Percentiles rank a stretch among this genome's conserved stretches.
Conservation (phyloP, 2,329 filamentous ascomycete genomes). For the Verticillium tricorpus region DNA sequence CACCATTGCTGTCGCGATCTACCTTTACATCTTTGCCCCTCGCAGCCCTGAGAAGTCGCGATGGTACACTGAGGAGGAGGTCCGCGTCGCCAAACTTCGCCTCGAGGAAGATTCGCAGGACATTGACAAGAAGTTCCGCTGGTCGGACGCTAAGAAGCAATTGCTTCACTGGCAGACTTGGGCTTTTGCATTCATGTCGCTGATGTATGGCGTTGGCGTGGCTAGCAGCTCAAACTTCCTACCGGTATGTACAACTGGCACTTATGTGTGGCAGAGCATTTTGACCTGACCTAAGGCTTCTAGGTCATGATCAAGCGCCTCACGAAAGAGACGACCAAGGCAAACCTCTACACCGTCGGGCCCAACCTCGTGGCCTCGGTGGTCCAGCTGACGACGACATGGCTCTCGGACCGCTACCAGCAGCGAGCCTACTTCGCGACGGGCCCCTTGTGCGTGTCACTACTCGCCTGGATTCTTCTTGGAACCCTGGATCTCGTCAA, state of each 20-base stretch:
- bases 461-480: conserved; percentile 16
- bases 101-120: conserved; percentile 18
- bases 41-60: conserved; percentile 15
- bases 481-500: conserved; percentile 37
- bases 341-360: conserved; percentile 20
- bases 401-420: conserved; percentile 35
- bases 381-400: conserved; percentile 12
- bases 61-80: conserved; percentile 19
- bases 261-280: too few relatives aligned
- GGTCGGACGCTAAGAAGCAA: conserved; percentile 16
- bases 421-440: conserved; percentile 14
- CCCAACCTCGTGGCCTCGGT: conserved; percentile 17
- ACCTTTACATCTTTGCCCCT: conserved; percentile 16
- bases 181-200: conserved; percentile 17
- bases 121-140: conserved; percentile 15
- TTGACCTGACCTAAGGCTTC: too few relatives aligned
- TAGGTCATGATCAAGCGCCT: conserved; percentile 40
- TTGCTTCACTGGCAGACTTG: conserved; percentile 18
- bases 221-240: conserved; percentile 20
- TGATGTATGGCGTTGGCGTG: conserved; percentile 19
- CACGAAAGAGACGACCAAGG: conserved; percentile 21
- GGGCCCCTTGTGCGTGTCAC: conserved; percentile 10
- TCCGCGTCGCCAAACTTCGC: conserved; percentile 17
- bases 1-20: conserved; percentile 14
- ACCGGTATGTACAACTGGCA: conserved; percentile 2